phyloP scores from a whole-genome alignment of 495 filamentous ascomycete genomes.

The Aspergillus indologenus region DNA sequence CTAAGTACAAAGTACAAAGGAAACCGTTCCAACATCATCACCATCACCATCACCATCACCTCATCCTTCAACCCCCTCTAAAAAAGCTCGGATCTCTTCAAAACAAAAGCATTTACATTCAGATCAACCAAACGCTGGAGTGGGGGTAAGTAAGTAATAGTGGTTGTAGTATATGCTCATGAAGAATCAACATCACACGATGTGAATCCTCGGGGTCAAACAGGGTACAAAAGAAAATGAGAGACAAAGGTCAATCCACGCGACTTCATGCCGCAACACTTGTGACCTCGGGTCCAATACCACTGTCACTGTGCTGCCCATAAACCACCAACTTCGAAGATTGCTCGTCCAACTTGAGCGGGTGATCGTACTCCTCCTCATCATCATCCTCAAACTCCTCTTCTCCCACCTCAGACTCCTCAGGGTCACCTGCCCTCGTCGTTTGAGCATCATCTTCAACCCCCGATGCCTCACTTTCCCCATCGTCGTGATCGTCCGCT shows the following conservation, averaged over 20 bases:
- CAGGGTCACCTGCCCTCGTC: constrained; percentile 16
- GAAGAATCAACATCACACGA: constrained; percentile 2
- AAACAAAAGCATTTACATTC: background rate
- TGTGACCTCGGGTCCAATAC: constrained; percentile 42
- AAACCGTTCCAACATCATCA: background rate
- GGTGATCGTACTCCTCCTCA: constrained; percentile 15
- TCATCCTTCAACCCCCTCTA: background rate
- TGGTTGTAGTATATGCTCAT: background rate
- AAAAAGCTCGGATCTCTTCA: too few species aligned
- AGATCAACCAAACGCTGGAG: background rate
- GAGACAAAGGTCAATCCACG: constrained; percentile 11
- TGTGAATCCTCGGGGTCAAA: background rate
- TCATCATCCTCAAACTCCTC: too few species aligned
- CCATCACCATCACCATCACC: constrained; percentile 6
- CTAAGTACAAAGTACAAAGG: background rate
- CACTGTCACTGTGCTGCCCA: constrained; percentile 43
- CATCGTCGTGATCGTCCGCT: constrained; percentile 17
- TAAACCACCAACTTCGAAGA: constrained; percentile 37
- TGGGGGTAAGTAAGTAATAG: background rate
- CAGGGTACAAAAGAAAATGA: constrained; percentile 2
- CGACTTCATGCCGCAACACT: constrained; percentile 25
- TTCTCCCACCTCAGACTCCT: background rate
- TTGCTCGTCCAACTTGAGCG: constrained; percentile 27
- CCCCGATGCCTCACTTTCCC: constrained; percentile 13
- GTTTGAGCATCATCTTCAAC: constrained; percentile 20